Evolutionary conservation across 306 rosid genomes (phyloP).

Genomic region (Phaseolus lunatus): DNA sequence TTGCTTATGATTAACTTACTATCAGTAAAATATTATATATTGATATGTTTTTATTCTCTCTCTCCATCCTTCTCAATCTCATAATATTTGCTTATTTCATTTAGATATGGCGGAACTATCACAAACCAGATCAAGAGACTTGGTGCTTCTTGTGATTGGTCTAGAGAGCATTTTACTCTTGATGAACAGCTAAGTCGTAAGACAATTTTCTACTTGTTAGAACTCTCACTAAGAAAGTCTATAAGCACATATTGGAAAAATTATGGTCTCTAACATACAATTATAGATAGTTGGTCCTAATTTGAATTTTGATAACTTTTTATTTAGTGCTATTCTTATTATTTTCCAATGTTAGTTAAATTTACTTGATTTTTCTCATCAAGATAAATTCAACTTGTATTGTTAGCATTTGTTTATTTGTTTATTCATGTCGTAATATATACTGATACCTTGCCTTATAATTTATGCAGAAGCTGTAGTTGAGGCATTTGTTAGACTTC

Average conservation of each 20-base stretch:
- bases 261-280: background rate
- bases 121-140: constrained; percentile 97
- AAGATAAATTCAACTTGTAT: constrained; percentile 4
- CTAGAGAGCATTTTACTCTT: constrained; percentile 92
- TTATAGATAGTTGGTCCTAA: constrained; percentile 21
- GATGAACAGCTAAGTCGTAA: constrained; percentile 99
- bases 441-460: constrained; percentile 52
- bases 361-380: constrained; percentile 31
- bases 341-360: background rate
- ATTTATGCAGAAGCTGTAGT: constrained; percentile 85
- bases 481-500: constrained; percentile 96
- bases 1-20: constrained; percentile 18
- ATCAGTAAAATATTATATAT: constrained; percentile 18
- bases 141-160: constrained; percentile 99
- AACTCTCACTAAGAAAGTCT: constrained; percentile 44
- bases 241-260: constrained; percentile 28
- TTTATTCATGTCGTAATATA: constrained; percentile 22
- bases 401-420: constrained; percentile 36
- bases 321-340: constrained; percentile 1
- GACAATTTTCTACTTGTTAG: constrained; percentile 65
- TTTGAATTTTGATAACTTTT: constrained; percentile 19
- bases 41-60: constrained; percentile 17
- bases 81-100: constrained; percentile 31
- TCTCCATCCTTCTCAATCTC: constrained; percentile 29
- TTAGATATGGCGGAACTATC: constrained; percentile 95